phyloP scores from a whole-genome alignment of 441 rosid species.

The Pelargonium cotyledonis region DNA sequence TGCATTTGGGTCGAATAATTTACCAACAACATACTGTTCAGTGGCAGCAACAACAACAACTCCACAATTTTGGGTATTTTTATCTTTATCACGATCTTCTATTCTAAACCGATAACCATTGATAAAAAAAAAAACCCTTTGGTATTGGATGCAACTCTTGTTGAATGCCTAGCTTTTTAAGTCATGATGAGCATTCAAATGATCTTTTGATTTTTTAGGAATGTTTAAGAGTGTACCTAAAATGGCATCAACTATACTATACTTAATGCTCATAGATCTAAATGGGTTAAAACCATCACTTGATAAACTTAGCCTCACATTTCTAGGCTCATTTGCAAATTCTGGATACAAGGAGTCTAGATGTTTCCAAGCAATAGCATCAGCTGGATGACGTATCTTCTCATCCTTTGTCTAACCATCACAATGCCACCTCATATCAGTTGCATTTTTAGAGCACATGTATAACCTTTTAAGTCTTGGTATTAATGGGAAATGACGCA shows the following conservation, averaged over 20 bases:
- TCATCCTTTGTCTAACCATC: not conserved
- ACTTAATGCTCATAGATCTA: not conserved
- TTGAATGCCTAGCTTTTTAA: not conserved
- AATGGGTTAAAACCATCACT: constrained; percentile 6
- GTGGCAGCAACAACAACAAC: not conserved
- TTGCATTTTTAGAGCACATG: not conserved
- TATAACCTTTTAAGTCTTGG: constrained; percentile 7
- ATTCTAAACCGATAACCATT: not conserved
- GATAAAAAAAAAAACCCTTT: no score
- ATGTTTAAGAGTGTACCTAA: constrained; percentile 8
- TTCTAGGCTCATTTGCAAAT: not conserved
- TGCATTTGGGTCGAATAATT: no score
- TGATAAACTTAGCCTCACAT: constrained; percentile 11
- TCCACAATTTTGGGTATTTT: not conserved
- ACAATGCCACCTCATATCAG: constrained; percentile 9
- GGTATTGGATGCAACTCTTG: not conserved
- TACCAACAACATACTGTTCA: not conserved
- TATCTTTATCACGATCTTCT: not conserved
- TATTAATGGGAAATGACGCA: constrained; percentile 14
- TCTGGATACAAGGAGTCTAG: not conserved
- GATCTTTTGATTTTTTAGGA: constrained; percentile 10
- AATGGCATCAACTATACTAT: constrained; percentile 11
- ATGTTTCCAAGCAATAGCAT: constrained; percentile 9
- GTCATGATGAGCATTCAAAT: not conserved
- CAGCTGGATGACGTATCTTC: not conserved